phyloP scores from a whole-genome alignment of 1,284 basidiomycete species.

The Volvariella surrecta region DNA sequence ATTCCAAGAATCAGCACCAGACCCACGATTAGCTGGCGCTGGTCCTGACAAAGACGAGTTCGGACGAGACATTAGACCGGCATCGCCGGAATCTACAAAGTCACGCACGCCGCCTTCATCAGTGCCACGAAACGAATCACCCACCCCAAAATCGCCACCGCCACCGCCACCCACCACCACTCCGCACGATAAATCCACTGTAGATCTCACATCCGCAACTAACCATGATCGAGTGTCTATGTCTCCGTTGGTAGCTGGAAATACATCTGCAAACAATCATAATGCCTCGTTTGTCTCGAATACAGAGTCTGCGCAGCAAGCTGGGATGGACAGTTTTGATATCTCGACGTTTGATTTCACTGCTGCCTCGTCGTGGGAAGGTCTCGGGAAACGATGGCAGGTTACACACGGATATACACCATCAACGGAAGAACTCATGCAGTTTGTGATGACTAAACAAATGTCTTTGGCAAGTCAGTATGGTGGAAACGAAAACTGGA shows the following conservation, averaged over 20 bases:
- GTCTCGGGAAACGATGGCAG: conserved; percentile 65
- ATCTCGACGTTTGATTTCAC: conserved; percentile 62
- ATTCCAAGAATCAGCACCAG: conserved; percentile 13
- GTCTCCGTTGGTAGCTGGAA: conserved; percentile 44
- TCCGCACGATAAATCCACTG: conserved; percentile 17
- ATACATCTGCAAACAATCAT: conserved; percentile 37
- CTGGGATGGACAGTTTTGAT: conserved; percentile 60
- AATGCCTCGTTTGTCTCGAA: conserved; percentile 27
- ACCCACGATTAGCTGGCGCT: conserved; percentile 9
- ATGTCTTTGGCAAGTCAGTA: background rate
- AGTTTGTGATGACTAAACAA: conserved; percentile 35
- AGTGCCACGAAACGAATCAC: conserved; percentile 1
- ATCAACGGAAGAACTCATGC: conserved; percentile 65
- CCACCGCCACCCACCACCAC: conserved; percentile 12
- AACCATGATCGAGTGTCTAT: conserved; percentile 40
- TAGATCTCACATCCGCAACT: conserved; percentile 31
- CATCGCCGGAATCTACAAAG: conserved; percentile 29
- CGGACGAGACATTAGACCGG: conserved; percentile 63
- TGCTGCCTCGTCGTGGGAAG: conserved; percentile 62
- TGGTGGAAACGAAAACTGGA: background rate
- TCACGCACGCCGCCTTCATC: conserved; percentile 17
- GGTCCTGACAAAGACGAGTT: conserved; percentile 65
- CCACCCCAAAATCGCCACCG: conserved; percentile 10
- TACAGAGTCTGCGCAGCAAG: conserved; percentile 19
- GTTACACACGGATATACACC: conserved; percentile 56